Base-by-base conservation (phyloP, 1,284 basidiomycete species). In the Trichosporon inkin region DNA sequence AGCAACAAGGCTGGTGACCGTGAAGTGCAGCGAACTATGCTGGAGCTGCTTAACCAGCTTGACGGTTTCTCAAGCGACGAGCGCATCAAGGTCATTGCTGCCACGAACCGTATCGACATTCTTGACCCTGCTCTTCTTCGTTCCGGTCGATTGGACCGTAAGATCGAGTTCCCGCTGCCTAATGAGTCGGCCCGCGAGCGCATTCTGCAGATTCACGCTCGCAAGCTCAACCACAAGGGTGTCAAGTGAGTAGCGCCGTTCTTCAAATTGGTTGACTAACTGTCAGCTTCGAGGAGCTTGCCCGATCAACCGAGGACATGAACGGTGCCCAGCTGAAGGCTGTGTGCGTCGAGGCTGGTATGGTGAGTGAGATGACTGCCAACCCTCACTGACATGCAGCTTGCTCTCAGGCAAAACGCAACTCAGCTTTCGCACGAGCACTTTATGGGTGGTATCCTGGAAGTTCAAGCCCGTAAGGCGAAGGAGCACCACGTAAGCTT, bases 21-120 rank as follows among this genome's bases (percentile, higher is more conserved):
- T 68, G 96, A 99, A 81, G 97, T 99, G 64, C 96, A 99, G 78
- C 85, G 95, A 60, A 99, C 95, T 39, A 99, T 99, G 96, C 83
- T 99, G 78, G 96, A 99, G 75, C 83, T 99, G 63, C 84, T 99
- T 53, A 99, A 99, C 78, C 88, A 89, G 79, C 81, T 90, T 28
- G 88, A 90, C 70, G 88, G 87, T 6, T 86, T 86, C 78, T 90
- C 90, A 60, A 92, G 89, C 68, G 94, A 99, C 74, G 89, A 92
- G 62, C 85, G 93, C 62, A 99, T 99, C 82, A 99, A 99, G 85
- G 95, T 99, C 66, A 98, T 99, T 68, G 95, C 95, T 14, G 95
- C 95, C 1, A 99, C 95, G 34, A 99, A 99, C 80, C 86, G 95
- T 76, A 99, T 99, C 71, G 95, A 99, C 79, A 98, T 98, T 63